phyloP scores from a whole-genome alignment of 2,329 filamentous ascomycete species.

The Neocatenulostroma microsporum region DNA sequence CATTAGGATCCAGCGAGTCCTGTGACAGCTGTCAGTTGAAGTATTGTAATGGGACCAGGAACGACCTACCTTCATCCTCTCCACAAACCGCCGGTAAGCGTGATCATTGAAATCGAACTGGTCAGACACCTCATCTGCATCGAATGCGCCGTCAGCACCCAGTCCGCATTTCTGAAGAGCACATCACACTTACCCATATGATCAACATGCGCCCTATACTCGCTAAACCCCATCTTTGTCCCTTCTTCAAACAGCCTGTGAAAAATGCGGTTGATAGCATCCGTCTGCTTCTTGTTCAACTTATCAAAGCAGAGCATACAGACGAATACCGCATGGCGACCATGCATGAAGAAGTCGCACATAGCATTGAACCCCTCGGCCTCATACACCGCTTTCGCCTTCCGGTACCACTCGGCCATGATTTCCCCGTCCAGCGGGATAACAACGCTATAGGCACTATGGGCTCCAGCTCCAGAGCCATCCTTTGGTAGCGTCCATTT shows the following conservation, averaged over 20 bases:
- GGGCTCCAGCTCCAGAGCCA: background rate
- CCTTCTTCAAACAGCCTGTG: constrained; percentile 2
- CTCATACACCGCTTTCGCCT: background rate
- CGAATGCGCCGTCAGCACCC: background rate
- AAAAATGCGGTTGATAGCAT: background rate
- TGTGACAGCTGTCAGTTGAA: background rate
- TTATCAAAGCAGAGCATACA: constrained; percentile 1
- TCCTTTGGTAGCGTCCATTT: background rate
- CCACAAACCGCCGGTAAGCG: background rate
- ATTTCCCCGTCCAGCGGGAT: background rate
- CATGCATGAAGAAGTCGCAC: constrained; percentile 3
- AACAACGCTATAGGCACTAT: background rate
- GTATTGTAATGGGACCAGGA: background rate
- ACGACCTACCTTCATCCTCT: background rate
- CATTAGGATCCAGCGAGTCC: constrained; percentile 1
- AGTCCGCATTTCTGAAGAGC: background rate
- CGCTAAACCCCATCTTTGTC: background rate
- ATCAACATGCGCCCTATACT: background rate
- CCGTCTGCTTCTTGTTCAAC: background rate
- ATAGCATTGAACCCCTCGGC: background rate
- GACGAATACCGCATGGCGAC: constrained; percentile 1
- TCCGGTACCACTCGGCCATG: background rate
- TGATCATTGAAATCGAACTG: constrained; percentile 2
- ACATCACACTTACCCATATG: background rate
- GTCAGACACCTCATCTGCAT: constrained; percentile 1